Percentiles rank a stretch among this genome's conserved stretches.
These are phyloP conservation scores for Camellia japonica DNA, from an alignment of 148 eudicot genomes.

Conservation along the genomic window DNA sequence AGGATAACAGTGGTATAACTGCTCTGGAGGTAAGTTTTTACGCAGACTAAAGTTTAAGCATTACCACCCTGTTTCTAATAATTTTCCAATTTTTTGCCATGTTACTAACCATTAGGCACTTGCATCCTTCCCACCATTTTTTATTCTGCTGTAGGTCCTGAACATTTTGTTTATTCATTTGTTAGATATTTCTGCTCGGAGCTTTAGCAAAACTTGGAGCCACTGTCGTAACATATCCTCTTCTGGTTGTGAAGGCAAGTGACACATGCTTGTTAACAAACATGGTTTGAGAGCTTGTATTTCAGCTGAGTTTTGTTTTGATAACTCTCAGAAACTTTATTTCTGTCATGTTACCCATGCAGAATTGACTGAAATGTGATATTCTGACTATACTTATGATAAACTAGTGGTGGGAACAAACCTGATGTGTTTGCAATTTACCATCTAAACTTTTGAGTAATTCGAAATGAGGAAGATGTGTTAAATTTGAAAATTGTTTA, in stretches of 20 bases:
- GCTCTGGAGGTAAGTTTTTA: constrained; percentile 73
- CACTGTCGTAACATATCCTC: constrained; percentile 93
- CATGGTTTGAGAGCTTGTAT: constrained; percentile 1
- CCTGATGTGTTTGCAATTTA: no score
- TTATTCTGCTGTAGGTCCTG: constrained; percentile 6
- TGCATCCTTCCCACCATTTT: neutral
- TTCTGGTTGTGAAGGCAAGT: constrained; percentile 86
- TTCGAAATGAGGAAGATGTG: no score
- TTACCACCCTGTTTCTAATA: neutral
- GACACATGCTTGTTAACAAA: constrained; percentile 3
- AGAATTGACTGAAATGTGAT: neutral
- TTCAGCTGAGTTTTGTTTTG: neutral
- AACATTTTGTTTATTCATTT: constrained; percentile 11
- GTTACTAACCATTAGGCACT: neutral
- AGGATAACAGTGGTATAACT: constrained; percentile 52
- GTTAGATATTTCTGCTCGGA: constrained; percentile 83
- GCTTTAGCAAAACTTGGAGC: constrained; percentile 99
- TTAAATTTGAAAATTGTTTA: no score
- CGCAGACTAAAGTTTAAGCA: neutral
- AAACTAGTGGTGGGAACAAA: no score
- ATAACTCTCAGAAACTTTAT: neutral
- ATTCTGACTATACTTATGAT: neutral
- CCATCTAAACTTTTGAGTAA: no score
- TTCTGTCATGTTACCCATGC: neutral
- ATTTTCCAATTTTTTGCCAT: neutral